Percentiles rank a stretch among this genome's conserved stretches.
Evolutionary conservation across 805 yeast genomes (phyloP).

Genomic region (Lachancea dasiensis): DNA sequence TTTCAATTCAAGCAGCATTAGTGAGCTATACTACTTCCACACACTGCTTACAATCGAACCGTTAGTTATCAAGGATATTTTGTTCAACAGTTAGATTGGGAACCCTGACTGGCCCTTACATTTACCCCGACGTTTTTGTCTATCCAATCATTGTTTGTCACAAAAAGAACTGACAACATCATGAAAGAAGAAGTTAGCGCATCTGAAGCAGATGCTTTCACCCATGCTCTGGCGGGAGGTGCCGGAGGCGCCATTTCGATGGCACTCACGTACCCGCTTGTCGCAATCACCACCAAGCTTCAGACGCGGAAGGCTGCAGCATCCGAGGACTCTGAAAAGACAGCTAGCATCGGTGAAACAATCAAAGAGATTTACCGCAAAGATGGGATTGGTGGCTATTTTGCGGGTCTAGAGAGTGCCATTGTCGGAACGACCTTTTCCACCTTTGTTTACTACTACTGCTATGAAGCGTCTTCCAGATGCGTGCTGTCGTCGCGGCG

Average conservation of each 20-base stretch:
- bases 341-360: slow-evolving; percentile 21
- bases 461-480: slow-evolving; percentile 67
- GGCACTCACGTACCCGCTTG: slow-evolving; percentile 84
- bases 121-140: too few species aligned
- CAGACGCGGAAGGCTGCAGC: too few species aligned
- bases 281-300: slow-evolving; percentile 80
- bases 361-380: slow-evolving; percentile 44
- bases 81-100: too few species aligned
- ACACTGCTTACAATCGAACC: too few species aligned
- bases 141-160: too few species aligned
- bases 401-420: slow-evolving; percentile 85
- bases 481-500: slow-evolving; percentile 31
- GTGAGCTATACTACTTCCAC: too few species aligned
- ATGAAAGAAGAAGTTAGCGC: slow-evolving; percentile 25
- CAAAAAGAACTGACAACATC: too few species aligned
- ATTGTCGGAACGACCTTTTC: slow-evolving; percentile 79
- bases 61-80: too few species aligned
- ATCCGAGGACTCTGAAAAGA: slow-evolving; percentile 21
- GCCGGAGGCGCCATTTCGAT: slow-evolving; percentile 87
- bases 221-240: slow-evolving; percentile 94
- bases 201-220: slow-evolving; percentile 35
- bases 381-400: slow-evolving; percentile 64
- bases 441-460: slow-evolving; percentile 85
- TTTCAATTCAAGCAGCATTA: too few species aligned
- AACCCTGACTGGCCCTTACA: too few species aligned